Conservation (phyloP, 1,139 yeast species). For the Pneumocystis sp. region DNA sequence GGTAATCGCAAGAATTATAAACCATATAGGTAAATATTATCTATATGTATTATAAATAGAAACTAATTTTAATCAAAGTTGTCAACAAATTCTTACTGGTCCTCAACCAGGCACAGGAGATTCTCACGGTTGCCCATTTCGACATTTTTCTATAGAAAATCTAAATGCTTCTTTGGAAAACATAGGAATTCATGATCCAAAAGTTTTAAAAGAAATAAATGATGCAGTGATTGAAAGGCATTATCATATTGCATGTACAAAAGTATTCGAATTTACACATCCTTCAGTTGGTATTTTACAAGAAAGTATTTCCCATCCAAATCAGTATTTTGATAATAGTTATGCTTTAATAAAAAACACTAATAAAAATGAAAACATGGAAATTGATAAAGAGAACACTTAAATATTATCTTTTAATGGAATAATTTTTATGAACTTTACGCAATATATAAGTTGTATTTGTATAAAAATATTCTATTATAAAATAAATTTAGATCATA, state of each 20-base stretch:
- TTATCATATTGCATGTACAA: constrained; percentile 76
- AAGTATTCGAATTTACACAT: constrained; percentile 74
- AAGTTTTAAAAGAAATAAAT: constrained; percentile 39
- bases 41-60: neutral
- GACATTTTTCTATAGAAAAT: constrained; percentile 53
- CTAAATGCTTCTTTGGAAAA: constrained; percentile 39
- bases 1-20: constrained; percentile 76
- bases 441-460: neutral
- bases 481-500: neutral
- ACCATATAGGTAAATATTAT: constrained; percentile 34
- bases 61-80: constrained; percentile 30
- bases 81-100: constrained; percentile 50
- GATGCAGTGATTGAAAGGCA: constrained; percentile 49
- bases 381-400: neutral
- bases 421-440: neutral
- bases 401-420: neutral
- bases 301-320: constrained; percentile 65
- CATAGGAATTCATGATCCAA: constrained; percentile 58
- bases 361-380: neutral
- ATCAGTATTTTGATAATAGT: constrained; percentile 52
- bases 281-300: constrained; percentile 22
- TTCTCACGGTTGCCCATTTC: constrained; percentile 85
- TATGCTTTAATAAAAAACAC: neutral
- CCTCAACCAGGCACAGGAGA: constrained; percentile 64
- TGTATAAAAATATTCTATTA: neutral